Base-by-base conservation (phyloP, 2,329 filamentous ascomycete genomes). In the Alternaria ethzedia region DNA sequence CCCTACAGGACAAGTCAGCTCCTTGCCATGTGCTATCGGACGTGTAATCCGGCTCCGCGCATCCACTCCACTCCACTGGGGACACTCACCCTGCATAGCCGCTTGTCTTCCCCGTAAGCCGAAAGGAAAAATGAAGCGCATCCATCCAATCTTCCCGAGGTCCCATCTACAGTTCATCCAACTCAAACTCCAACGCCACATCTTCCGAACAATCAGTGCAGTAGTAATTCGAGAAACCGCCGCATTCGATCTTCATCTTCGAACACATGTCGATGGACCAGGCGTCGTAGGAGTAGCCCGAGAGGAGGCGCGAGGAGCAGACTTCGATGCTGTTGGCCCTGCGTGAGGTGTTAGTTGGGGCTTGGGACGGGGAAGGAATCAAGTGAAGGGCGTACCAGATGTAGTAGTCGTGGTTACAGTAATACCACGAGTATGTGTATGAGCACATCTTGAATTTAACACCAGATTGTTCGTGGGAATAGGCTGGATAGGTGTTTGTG, bases 191-290 rank as follows among this genome's bases (percentile, higher is more conserved):
- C 10, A 83, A 69, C 9, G 76, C 72, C 6, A 82, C 76, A 50
- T 83, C 81, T 65, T 83, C 81, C 13, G 78, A 80, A 72, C 81
- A 83, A 9, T 83, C 80, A 25, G 63, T 69, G 75, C 82, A 83
- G 70, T 83, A 83, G 69, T 81, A 82, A 59, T 81, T 81, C 36
- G 78, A 79, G 66, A 83, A 82, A 54, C 82, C 82, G 55, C 77
- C 79, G 67, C 81, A 83, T 43, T 69, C 74, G 23, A 79, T 78
- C 17, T 72, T 73, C 70, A 80, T 80, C 68, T 81, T 80, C 65
- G 80, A 81, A 72, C 81, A 83, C 80, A 83, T 83, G 72, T 84
- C 83, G 68, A 81, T 82, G 60, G 79, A 80, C 82, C 82, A 84
- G 21, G 81, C 80, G 63, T 84, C 82, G 69, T 81, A 81, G 3